Conservation (phyloP, 225 moss, liverwort and hornwort genomes). For the Bryoerythrophyllum caledonicum region DNA sequence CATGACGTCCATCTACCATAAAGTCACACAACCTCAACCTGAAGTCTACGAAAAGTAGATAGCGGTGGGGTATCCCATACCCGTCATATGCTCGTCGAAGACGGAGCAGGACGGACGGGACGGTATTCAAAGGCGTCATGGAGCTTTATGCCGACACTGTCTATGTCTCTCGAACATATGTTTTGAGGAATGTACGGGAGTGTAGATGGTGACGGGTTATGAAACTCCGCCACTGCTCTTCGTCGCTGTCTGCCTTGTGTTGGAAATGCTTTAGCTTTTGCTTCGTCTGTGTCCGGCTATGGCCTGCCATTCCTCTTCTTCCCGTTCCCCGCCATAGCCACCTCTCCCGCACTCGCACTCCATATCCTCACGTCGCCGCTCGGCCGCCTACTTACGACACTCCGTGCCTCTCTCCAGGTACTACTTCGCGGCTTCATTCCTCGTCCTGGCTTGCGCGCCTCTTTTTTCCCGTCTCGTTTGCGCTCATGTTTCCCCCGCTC, state of each 20-base stretch:
- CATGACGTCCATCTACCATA: too few species aligned
- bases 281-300: constrained; percentile 3
- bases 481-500: neutral
- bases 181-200: too few species aligned
- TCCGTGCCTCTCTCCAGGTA: neutral
- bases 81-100: too few species aligned
- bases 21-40: too few species aligned
- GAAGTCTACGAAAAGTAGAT: too few species aligned
- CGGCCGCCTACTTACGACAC: neutral
- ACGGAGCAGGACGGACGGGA: too few species aligned
- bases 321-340: constrained; percentile 13
- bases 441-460: neutral
- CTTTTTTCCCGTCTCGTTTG: neutral
- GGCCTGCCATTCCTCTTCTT: constrained; percentile 17
- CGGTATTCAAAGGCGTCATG: too few species aligned
- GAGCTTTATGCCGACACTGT: too few species aligned
- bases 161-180: too few species aligned
- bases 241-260: neutral
- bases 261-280: neutral
- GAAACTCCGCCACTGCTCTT: neutral
- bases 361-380: neutral
- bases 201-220: too few species aligned
- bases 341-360: neutral
- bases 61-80: too few species aligned
- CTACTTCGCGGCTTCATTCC: neutral